Conservation (phyloP, 1,139 yeast genomes). For the Diutina neorugosa region DNA sequence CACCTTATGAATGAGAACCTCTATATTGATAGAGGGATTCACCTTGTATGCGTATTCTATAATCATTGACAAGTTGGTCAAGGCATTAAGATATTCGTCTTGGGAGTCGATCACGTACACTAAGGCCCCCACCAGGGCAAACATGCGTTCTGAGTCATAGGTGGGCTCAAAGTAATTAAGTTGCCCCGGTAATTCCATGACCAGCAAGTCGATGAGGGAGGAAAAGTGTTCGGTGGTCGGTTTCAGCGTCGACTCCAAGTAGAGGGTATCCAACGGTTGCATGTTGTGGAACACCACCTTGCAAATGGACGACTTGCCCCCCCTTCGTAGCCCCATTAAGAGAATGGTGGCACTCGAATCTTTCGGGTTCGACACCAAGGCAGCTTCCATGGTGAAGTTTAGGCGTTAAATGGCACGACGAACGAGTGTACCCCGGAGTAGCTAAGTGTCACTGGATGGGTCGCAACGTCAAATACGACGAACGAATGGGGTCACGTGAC, state of each 20-base stretch:
- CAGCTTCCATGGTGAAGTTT: background rate
- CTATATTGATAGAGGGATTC: slow-evolving; percentile 79
- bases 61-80: slow-evolving; percentile 79
- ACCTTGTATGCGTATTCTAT: slow-evolving; percentile 81
- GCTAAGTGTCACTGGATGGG: background rate
- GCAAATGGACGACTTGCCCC: slow-evolving; percentile 85
- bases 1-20: slow-evolving; percentile 86
- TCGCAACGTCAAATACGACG: background rate
- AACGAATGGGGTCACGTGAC: background rate
- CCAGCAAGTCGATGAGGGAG: slow-evolving; percentile 75
- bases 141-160: slow-evolving; percentile 66
- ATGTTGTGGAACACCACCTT: slow-evolving; percentile 92
- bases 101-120: slow-evolving; percentile 92
- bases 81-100: slow-evolving; percentile 87
- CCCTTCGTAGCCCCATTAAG: slow-evolving; percentile 72
- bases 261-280: slow-evolving; percentile 91
- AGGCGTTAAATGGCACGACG: background rate
- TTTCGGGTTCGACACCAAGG: background rate
- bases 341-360: slow-evolving; percentile 50
- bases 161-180: slow-evolving; percentile 77
- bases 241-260: slow-evolving; percentile 79
- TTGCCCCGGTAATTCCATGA: slow-evolving; percentile 97
- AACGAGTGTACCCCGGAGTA: background rate
- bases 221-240: slow-evolving; percentile 73
- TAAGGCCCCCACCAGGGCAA: slow-evolving; percentile 80